Conservation (phyloP, 805 yeast genomes). For the Candida nanaspora region DNA sequence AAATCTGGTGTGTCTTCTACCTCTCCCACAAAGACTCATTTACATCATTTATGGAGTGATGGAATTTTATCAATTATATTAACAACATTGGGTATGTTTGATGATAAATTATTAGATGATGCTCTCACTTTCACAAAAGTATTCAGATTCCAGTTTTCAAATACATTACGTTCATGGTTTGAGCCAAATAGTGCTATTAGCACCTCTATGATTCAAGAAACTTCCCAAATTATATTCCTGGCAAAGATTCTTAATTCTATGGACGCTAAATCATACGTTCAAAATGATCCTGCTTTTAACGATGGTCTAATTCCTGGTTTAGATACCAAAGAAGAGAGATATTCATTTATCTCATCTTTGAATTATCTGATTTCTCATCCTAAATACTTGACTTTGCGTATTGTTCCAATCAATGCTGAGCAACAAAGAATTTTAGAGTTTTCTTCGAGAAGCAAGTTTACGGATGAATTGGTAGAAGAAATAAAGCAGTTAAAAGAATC, state of each 20-base stretch:
- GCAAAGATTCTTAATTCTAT: conserved; percentile 49
- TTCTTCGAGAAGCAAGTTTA: conserved; percentile 34
- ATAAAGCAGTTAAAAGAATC: conserved; percentile 46
- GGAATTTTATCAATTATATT: conserved; percentile 69
- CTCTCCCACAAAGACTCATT: conserved; percentile 34
- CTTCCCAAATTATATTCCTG: conserved; percentile 60
- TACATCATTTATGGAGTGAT: conserved; percentile 80
- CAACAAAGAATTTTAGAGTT: conserved; percentile 51
- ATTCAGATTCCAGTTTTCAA: conserved; percentile 59
- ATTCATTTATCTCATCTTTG: conserved; percentile 52
- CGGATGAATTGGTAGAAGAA: conserved; percentile 39
- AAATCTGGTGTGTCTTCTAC: conserved; percentile 53
- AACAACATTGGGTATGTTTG: conserved; percentile 53
- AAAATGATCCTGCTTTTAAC: conserved; percentile 7
- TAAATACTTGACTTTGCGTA: conserved; percentile 66
- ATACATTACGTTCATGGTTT: conserved; percentile 61
- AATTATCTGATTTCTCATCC: conserved; percentile 81
- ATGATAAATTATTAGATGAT: conserved; percentile 57
- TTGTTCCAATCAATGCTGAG: conserved; percentile 54
- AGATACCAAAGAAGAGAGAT: conserved; percentile 50
- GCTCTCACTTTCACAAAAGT: conserved; percentile 52
- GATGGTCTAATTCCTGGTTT: conserved; percentile 45
- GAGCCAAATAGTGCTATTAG: conserved; percentile 42
- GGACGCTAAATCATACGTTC: conserved; percentile 27
- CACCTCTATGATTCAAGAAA: conserved; percentile 47